Evolutionary conservation across 176 grass and related monocot genomes (phyloP), one percentile per base, ranked within the genome.

Genomic region (Triticum urartu): DNA sequence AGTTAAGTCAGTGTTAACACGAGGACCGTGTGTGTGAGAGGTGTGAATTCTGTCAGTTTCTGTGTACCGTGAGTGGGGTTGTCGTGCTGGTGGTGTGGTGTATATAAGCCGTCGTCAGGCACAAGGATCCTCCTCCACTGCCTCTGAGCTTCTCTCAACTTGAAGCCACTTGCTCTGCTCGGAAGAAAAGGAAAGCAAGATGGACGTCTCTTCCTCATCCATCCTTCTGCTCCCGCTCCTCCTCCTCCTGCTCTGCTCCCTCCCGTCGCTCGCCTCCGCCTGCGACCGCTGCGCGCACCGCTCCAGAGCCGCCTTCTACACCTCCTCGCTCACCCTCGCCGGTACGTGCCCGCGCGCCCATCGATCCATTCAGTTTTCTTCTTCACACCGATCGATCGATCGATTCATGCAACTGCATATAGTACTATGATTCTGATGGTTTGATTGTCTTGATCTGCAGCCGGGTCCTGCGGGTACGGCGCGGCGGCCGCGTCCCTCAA

Each of bases 401-500:
- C 15, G 50, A 54, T 54, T 54, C 50, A 54, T 54, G 0, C 50
- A 54, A 2, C 50, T 17, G 50, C 15, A 18, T 54, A 18, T 0
- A 14, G 15, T 0, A 4, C 3, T 54, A 0, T 54, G 50, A 30
- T 79, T 65, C 58, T 43, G 3, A 24, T 22, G 21, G 0, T 14
- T 79, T 18, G 1, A n/a, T 34, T 68, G 20, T 82, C 17, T 7
- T 38, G 14, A n/a, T 1, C 0, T 20, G 17, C 81, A 98, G 97
- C 81, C 70, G 94, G 94, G 22, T 93, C 97, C 48, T 99, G 97
- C 72, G 94, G 97, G 22, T 99, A 96, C 43, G 94, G 97, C 48
- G 13, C 85, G 26, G 88, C 86, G 72, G 94, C 94, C n/a, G 56
- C 86, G 72, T 72, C 77, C 82, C 80, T 94, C 40, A 83, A 79